Percentiles rank a stretch among this genome's conserved stretches.
Conservation (phyloP, 2,329 filamentous ascomycete genomes). For the Fusarium pseudonygamai region DNA sequence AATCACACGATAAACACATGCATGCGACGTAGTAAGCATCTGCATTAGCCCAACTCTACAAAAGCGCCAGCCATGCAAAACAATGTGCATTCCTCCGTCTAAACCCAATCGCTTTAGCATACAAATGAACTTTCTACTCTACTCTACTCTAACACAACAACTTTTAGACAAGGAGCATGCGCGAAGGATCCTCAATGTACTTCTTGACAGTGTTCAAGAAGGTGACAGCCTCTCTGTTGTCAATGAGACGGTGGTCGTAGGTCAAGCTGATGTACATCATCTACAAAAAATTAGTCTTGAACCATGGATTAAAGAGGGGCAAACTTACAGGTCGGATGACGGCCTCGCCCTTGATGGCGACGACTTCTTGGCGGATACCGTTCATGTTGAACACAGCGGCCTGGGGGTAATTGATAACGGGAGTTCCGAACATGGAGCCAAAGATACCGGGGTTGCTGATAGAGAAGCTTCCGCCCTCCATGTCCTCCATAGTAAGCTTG, state of each 20-base stretch:
- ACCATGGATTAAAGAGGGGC: background rate
- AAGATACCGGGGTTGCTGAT: slow-evolving; percentile 87
- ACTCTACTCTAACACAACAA: background rate
- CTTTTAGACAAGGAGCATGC: slow-evolving; percentile 58
- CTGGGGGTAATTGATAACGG: slow-evolving; percentile 81
- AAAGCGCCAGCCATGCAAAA: slow-evolving; percentile 31
- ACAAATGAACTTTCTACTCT: slow-evolving; percentile 6
- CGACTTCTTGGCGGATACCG: slow-evolving; percentile 62
- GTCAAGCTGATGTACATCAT: slow-evolving; percentile 61
- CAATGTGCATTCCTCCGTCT: background rate
- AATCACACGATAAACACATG: no score
- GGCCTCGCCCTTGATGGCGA: slow-evolving; percentile 64
- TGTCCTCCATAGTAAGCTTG: slow-evolving; percentile 80
- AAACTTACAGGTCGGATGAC: slow-evolving; percentile 49
- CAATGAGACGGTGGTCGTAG: slow-evolving; percentile 65
- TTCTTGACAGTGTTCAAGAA: slow-evolving; percentile 55
- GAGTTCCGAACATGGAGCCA: slow-evolving; percentile 60
- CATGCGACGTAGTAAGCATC: slow-evolving; percentile 1
- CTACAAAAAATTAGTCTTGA: slow-evolving; percentile 22
- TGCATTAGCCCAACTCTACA: slow-evolving; percentile 15
- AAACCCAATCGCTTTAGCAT: slow-evolving; percentile 26
- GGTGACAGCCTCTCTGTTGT: slow-evolving; percentile 68
- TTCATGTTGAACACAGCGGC: slow-evolving; percentile 70
- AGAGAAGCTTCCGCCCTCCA: slow-evolving; percentile 80
- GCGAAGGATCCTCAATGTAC: slow-evolving; percentile 53